A percentile compares a stretch with the other conserved stretches of the same genome.
These are phyloP conservation scores for Sclerotinia sclerotiorum DNA, from an alignment of 2,329 filamentous ascomycete species.

Conservation along the genomic window DNA sequence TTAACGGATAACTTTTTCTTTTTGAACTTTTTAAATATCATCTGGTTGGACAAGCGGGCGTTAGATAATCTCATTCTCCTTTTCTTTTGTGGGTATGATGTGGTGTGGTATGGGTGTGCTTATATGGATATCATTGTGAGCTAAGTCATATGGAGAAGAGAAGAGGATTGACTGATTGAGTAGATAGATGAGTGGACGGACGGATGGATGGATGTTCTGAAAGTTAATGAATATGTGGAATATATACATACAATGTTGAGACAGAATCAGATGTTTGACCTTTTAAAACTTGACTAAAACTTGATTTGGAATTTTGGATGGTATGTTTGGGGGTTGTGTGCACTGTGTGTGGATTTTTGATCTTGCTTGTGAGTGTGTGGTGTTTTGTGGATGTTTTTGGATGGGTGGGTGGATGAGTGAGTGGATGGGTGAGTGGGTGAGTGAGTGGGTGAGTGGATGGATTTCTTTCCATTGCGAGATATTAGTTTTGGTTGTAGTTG, in stretches of 20 bases:
- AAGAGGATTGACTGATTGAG: background rate
- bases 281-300: too few species aligned
- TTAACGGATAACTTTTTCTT: background rate
- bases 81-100: background rate
- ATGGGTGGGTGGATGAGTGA: too few species aligned
- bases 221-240: background rate
- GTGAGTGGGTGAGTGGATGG: too few species aligned
- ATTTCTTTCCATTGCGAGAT: too few species aligned
- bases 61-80: slow-evolving; percentile 7
- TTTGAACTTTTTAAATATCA: slow-evolving; percentile 12
- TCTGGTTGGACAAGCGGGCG: slow-evolving; percentile 18
- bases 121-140: background rate
- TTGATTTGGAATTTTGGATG: background rate
- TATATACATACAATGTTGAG: background rate
- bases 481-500: too few species aligned
- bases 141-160: background rate
- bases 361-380: background rate
- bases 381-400: too few species aligned
- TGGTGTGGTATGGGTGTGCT: background rate
- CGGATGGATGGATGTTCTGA: background rate
- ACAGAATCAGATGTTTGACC: background rate
- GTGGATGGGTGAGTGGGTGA: too few species aligned
- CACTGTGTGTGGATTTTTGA: background rate
- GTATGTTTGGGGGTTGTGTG: too few species aligned
- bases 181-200: background rate